Base-by-base conservation (phyloP, 257 asterid genomes). In the Jacaranda mimosifolia region DNA sequence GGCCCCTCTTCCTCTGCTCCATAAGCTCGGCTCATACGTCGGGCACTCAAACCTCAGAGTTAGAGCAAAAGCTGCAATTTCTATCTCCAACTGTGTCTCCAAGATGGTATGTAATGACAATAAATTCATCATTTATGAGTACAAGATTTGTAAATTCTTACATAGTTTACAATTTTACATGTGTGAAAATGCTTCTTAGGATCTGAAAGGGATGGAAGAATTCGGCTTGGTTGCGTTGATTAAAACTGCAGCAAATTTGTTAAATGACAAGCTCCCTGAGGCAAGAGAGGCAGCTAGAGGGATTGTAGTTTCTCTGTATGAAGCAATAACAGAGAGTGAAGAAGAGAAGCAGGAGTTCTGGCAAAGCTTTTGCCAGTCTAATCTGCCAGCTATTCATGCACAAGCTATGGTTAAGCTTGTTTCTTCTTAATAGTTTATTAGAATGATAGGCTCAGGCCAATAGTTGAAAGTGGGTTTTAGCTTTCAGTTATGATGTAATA, bases 201-300 rank as follows among this genome's bases (percentile, higher is more conserved):
- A 89, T 81, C 75, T 81, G 78, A 88, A 86, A 78, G 84, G 80
- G 43, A 96, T 93, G 95, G 83, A 91, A 64, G 96, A 89, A 53
- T 88, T 87, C 58, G 98, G 98, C 53, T 49, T 89, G 70, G 83
- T 35, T 40, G 51, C 73, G 8, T 35, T 91, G 86, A 85, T 88
- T 14, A 85, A 90, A 81, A 88, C 57, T 18, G 95, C 89, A 12
- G 82, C 91, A 14, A 86, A 85, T 48, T 79, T 90, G 86, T 77
- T 89, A 60, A 96, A 93, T 45, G 99, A 93, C 75, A 81, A 93
- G 78, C 99, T 96, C 12, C 98, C 96, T 0, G 98, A 91, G 84
- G 99, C 98, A 43, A 84, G 98, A 83, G 99, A 91, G 79, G 96
- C 98, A 10, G 98, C 98, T 40, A 80, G 97, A 72, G 67, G 90